Percentiles rank a stretch among this genome's conserved stretches.
These are phyloP conservation scores for Yamadazyma membranifaciens DNA, from an alignment of 1,139 yeast species.

Conservation along the genomic window DNA sequence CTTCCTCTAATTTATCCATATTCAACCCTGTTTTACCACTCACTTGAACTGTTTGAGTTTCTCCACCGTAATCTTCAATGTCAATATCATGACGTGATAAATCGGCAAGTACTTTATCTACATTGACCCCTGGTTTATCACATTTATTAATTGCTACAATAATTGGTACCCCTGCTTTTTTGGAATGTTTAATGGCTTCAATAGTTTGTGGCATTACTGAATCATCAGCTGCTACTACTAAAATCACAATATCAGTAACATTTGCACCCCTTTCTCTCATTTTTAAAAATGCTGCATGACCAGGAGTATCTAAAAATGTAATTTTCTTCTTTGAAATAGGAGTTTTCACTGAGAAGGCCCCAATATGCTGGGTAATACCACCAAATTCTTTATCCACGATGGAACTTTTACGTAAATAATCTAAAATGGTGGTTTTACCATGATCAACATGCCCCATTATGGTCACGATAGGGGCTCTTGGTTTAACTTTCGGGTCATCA, in stretches of 20 bases:
- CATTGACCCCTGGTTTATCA: conserved; percentile 74
- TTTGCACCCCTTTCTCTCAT: conserved; percentile 97
- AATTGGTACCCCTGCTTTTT: conserved; percentile 77
- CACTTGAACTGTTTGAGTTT: conserved; percentile 83
- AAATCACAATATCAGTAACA: conserved; percentile 85
- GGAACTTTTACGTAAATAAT: conserved; percentile 77
- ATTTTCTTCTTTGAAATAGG: conserved; percentile 72
- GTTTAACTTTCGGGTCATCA: conserved; percentile 45
- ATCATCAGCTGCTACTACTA: conserved; percentile 98
- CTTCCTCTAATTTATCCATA: conserved; percentile 88
- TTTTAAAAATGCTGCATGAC: conserved; percentile 94
- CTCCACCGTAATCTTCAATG: conserved; percentile 94
- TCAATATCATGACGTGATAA: conserved; percentile 76
- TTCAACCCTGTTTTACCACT: conserved; percentile 83
- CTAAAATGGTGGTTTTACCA: conserved; percentile 94
- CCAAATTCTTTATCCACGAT: conserved; percentile 88
- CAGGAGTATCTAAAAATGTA: conserved; percentile 95
- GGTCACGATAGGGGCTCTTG: conserved; percentile 92
- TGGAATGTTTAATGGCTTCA: conserved; percentile 94
- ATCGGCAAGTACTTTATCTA: conserved; percentile 74
- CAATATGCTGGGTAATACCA: conserved; percentile 97
- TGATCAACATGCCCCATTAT: conserved; percentile 99
- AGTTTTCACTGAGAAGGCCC: conserved; percentile 87
- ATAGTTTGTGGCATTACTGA: conserved; percentile 97
- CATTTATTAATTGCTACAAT: conserved; percentile 93